Evolutionary conservation across 75 land plant species (phyloP).

Genomic region (Isoetes taiwanensis): DNA sequence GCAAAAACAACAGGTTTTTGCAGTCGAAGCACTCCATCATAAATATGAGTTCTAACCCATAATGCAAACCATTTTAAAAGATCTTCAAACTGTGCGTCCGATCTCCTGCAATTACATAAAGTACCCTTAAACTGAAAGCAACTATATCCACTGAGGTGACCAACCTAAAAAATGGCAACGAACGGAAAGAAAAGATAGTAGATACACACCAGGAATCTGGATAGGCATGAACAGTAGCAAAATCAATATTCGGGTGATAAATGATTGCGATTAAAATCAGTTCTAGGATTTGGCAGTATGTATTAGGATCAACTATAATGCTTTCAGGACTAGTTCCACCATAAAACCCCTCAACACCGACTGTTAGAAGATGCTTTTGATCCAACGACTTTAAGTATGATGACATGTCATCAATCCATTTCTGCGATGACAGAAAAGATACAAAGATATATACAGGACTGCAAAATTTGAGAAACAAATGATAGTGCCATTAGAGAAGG

Average conservation of each 20-base stretch:
- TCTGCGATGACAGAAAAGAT: not conserved
- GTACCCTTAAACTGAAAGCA: too few relatives aligned
- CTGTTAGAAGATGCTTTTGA: not conserved
- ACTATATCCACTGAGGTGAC: too few relatives aligned
- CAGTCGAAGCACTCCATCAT: conserved; percentile 36
- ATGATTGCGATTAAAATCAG: not conserved
- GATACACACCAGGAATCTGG: not conserved
- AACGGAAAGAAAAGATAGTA: too few relatives aligned
- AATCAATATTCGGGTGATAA: not conserved
- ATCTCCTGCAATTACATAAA: too few relatives aligned
- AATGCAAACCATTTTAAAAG: too few relatives aligned
- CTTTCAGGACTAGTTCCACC: not conserved
- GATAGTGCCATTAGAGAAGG: too few relatives aligned
- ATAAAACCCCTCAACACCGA: conserved; percentile 2
- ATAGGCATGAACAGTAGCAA: conserved; percentile 6
- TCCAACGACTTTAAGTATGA: not conserved
- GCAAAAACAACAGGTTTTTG: conserved; percentile 67
- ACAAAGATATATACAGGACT: too few relatives aligned
- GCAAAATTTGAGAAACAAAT: too few relatives aligned
- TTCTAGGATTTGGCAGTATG: not conserved
- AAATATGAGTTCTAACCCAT: conserved; percentile 57
- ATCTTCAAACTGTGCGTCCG: too few relatives aligned
- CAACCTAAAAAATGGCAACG: too few relatives aligned
- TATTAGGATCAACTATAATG: not conserved
- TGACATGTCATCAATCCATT: conserved; percentile 1